Percentiles rank a stretch among this genome's conserved stretches.
These are phyloP conservation scores for Ogataea saltuana DNA, from an alignment of 805 yeast species.

Conservation along the genomic window DNA sequence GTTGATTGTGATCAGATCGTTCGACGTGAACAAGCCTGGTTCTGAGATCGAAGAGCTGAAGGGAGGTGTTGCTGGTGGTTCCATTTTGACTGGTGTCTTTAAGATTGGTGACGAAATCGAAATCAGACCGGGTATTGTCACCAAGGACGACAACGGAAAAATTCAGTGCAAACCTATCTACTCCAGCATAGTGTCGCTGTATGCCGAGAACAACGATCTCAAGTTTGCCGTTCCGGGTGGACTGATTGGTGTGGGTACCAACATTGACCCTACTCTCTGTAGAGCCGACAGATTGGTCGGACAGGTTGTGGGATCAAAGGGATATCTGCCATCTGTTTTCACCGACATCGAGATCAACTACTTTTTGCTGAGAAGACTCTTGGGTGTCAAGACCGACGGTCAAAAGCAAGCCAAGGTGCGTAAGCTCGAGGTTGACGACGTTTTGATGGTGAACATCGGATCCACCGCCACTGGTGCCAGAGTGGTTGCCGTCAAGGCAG, in stretches of 20 bases:
- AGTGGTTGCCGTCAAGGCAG: conserved; percentile 96
- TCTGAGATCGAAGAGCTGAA: conserved; percentile 93
- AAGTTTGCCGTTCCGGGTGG: conserved; percentile 99
- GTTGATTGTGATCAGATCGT: conserved; percentile 94
- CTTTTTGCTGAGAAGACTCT: conserved; percentile 91
- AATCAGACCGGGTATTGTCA: conserved; percentile 98
- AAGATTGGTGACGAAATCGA: conserved; percentile 97
- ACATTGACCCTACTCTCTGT: conserved; percentile 97
- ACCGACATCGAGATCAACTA: conserved; percentile 97
- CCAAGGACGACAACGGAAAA: conserved; percentile 84
- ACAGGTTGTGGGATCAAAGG: conserved; percentile 97
- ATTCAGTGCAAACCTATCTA: conserved; percentile 95
- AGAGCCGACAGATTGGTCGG: conserved; percentile 99
- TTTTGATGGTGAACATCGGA: conserved; percentile 98
- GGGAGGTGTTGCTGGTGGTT: conserved; percentile 99
- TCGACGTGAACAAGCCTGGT: conserved; percentile 99
- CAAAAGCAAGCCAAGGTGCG: conserved; percentile 96
- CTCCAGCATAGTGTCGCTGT: conserved; percentile 89
- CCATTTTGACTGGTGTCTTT: conserved; percentile 95
- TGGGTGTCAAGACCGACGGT: conserved; percentile 98
- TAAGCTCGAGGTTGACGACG: conserved; percentile 91
- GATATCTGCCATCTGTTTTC: conserved; percentile 92
- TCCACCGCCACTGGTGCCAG: conserved; percentile 99
- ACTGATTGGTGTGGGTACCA: conserved; percentile 98
- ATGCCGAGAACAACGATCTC: conserved; percentile 96